These are phyloP conservation scores for Monosporozyma servazzii DNA, from an alignment of 805 yeast genomes.

Conservation along the genomic window DNA sequence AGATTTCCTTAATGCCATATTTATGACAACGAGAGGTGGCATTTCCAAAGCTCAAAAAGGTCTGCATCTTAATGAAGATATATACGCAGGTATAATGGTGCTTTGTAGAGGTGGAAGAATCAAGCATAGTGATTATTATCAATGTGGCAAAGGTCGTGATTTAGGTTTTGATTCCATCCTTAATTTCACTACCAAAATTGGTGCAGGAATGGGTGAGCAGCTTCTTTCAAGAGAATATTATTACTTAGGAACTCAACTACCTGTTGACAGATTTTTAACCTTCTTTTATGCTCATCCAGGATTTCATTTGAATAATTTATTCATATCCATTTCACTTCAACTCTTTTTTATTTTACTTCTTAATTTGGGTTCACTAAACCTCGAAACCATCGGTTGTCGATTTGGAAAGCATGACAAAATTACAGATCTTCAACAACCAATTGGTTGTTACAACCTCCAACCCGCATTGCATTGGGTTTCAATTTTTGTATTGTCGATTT, in stretches of 20 bases:
- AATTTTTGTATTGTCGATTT: conserved; percentile 78
- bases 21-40: conserved; percentile 94
- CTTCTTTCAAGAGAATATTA: conserved; percentile 85
- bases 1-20: conserved; percentile 81
- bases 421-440: conserved; percentile 64
- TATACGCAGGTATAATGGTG: conserved; percentile 92
- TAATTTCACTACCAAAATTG: conserved; percentile 91
- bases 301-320: conserved; percentile 83
- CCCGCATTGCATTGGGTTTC: conserved; percentile 90
- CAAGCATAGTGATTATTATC: conserved; percentile 91
- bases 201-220: conserved; percentile 98
- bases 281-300: conserved; percentile 97
- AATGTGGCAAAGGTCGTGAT: conserved; percentile 96
- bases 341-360: conserved; percentile 72
- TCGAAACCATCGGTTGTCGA: conserved; percentile 61
- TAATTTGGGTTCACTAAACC: conserved; percentile 68
- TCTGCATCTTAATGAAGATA: conserved; percentile 86
- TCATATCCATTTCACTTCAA: conserved; percentile 80
- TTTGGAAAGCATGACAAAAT: conserved; percentile 59
- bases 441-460: conserved; percentile 76
- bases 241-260: conserved; percentile 80
- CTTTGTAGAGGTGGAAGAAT: conserved; percentile 84
- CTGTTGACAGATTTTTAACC: conserved; percentile 81
- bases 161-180: conserved; percentile 86
- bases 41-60: conserved; percentile 93